Conservation (phyloP, 768 basidiomycete genomes). For the Lepiota brunneoincarnata region DNA sequence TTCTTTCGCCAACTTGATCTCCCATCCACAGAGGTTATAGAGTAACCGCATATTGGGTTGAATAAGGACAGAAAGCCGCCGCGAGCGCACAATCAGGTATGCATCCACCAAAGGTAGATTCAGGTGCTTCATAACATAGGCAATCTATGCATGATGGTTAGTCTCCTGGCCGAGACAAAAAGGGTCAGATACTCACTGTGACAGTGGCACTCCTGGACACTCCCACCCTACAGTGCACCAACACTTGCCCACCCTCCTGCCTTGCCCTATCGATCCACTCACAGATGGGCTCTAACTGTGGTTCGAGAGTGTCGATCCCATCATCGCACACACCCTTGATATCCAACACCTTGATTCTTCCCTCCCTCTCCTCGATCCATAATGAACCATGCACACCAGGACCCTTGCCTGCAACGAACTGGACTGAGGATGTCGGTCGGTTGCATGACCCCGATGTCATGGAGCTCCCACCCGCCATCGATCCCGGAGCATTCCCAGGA, state of each 20-base stretch:
- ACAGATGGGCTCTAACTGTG: conserved; percentile 83
- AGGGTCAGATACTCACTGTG: conserved; percentile 55
- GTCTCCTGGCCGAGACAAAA: conserved; percentile 1
- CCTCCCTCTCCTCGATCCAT: conserved; percentile 86
- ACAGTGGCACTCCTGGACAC: conserved; percentile 94
- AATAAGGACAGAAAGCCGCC: conserved; percentile 85
- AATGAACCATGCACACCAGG: conserved; percentile 65
- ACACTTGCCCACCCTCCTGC: conserved; percentile 78
- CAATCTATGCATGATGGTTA: conserved; percentile 52
- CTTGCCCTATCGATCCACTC: conserved; percentile 92
- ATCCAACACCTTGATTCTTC: conserved; percentile 86
- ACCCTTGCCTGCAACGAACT: conserved; percentile 43
- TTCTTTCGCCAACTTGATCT: conserved; percentile 84
- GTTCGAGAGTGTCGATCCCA: conserved; percentile 92
- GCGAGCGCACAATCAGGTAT: conserved; percentile 88
- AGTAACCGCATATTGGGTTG: conserved; percentile 96
- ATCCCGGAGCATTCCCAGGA: conserved; percentile 48
- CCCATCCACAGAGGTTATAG: conserved; percentile 95
- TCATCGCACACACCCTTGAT: conserved; percentile 94
- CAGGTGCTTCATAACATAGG: conserved; percentile 95
- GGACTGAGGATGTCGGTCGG: conserved; percentile 28
- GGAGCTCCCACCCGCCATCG: conserved; percentile 11
- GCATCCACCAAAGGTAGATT: conserved; percentile 85
- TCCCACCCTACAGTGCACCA: conserved; percentile 99
- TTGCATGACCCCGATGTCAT: conserved; percentile 21